Percentiles rank a stretch among this genome's conserved stretches.
These are phyloP conservation scores for Spathaspora jeffriesii DNA, from an alignment of 1,139 yeast species.

Conservation along the genomic window DNA sequence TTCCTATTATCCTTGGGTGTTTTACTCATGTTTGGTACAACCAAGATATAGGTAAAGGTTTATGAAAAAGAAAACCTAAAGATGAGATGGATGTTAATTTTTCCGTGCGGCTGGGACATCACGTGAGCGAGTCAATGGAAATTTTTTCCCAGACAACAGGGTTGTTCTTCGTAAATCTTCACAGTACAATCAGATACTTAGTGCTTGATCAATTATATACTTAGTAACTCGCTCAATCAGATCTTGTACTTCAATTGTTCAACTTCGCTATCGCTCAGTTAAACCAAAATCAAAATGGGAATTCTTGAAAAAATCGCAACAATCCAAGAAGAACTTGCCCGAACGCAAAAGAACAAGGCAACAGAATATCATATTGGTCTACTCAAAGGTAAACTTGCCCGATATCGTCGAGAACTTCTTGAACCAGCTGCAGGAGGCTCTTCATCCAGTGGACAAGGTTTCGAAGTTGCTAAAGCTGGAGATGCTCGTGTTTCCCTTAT, in stretches of 20 bases:
- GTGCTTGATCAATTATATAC: no score
- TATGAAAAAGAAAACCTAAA: slow-evolving; percentile 3
- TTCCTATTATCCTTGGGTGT: slow-evolving; percentile 8
- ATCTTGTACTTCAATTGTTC: no score
- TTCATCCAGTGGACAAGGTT: slow-evolving; percentile 84
- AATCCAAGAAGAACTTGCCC: slow-evolving; percentile 90
- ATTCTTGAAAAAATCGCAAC: slow-evolving; percentile 74
- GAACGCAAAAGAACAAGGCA: slow-evolving; percentile 97
- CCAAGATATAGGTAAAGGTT: not conserved
- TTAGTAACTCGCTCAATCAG: no score
- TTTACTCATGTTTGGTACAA: slow-evolving; percentile 11
- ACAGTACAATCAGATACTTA: no score
- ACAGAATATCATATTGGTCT: slow-evolving; percentile 96
- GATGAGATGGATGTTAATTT: slow-evolving; percentile 6
- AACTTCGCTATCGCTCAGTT: no score
- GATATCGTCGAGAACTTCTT: slow-evolving; percentile 85
- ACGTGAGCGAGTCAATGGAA: not conserved
- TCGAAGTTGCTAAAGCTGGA: slow-evolving; percentile 94
- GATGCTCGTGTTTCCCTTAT: slow-evolving; percentile 95
- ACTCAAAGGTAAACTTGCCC: slow-evolving; percentile 92
- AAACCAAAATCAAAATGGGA: slow-evolving; percentile 33
- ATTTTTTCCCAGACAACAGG: not conserved
- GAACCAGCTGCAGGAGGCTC: slow-evolving; percentile 85
- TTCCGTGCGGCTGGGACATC: slow-evolving; percentile 2
- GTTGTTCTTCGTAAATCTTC: no score